Conservation (phyloP, 2,329 filamentous ascomycete species). For the Passalora sequoiae region DNA sequence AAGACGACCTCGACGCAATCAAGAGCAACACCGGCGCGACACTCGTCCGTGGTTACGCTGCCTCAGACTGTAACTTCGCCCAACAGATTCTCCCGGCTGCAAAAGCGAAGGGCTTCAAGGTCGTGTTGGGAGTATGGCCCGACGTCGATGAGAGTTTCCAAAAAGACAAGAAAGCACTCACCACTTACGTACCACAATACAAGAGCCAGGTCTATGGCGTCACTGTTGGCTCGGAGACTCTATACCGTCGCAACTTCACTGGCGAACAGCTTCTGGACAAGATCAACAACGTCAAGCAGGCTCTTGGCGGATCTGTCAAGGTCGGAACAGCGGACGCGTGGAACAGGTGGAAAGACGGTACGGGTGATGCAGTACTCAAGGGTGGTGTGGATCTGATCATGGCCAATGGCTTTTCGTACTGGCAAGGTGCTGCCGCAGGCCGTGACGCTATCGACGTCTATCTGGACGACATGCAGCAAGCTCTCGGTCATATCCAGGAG, state of each 20-base stretch:
- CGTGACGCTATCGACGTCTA: conserved; percentile 56
- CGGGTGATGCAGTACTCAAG: conserved; percentile 58
- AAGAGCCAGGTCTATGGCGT: conserved; percentile 60
- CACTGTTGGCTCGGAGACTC: conserved; percentile 64
- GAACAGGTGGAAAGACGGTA: conserved; percentile 67
- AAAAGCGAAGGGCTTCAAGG: conserved; percentile 59
- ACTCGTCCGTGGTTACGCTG: conserved; percentile 62
- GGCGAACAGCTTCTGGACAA: conserved; percentile 55
- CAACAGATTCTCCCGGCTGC: conserved; percentile 61
- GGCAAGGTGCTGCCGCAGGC: conserved; percentile 53
- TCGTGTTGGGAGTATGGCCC: conserved; percentile 67
- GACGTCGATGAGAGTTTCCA: conserved; percentile 59
- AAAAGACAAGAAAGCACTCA: conserved; percentile 56
- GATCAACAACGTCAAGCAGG: conserved; percentile 57
- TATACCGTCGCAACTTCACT: conserved; percentile 65
- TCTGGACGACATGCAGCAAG: conserved; percentile 63
- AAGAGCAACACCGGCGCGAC: conserved; percentile 46
- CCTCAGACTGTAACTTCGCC: conserved; percentile 61
- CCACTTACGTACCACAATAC: conserved; percentile 46
- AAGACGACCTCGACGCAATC: conserved; percentile 60
- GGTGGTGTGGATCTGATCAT: conserved; percentile 58
- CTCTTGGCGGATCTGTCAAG: conserved; percentile 50
- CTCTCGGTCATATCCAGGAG: conserved; percentile 57
- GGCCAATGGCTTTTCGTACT: conserved; percentile 67
- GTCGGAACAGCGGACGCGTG: conserved; percentile 67